A percentile compares a stretch with the other conserved stretches of the same genome.
Conservation (phyloP, 495 filamentous ascomycete species). For the Cercophora newfieldiana region DNA sequence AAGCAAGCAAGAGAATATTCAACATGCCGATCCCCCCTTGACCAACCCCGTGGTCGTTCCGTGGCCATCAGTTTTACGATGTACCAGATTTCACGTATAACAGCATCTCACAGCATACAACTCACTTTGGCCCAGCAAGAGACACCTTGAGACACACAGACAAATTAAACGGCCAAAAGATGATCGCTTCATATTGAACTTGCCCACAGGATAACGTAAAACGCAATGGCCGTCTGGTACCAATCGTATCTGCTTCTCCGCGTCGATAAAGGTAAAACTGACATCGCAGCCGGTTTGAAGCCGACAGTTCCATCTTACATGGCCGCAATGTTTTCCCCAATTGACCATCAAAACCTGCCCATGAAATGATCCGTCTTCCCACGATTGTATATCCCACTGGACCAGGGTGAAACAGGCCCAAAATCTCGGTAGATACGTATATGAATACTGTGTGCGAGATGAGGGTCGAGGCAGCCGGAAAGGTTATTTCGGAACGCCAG, state of each 20-base stretch:
- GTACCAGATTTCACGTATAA: too few relatives aligned
- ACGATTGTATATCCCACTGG: background rate
- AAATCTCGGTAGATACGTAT: background rate
- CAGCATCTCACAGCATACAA: too few relatives aligned
- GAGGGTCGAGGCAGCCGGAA: background rate
- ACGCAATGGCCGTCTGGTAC: background rate
- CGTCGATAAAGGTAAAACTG: background rate
- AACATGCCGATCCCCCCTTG: too few relatives aligned
- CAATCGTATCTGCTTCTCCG: constrained; percentile 6
- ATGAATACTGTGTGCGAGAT: background rate
- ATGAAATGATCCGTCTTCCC: background rate
- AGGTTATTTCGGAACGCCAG: background rate
- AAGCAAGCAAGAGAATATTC: too few relatives aligned
- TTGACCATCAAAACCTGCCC: background rate
- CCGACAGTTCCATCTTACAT: constrained; percentile 6
- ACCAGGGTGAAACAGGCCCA: background rate
- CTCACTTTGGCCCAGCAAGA: too few relatives aligned
- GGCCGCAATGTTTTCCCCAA: background rate
- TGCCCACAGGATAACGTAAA: background rate
- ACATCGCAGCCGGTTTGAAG: background rate
- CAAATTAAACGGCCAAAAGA: background rate
- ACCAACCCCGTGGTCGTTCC: too few relatives aligned
- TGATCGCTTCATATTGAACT: constrained; percentile 4
- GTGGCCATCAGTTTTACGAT: too few relatives aligned
- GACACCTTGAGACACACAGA: too few relatives aligned